These are phyloP conservation scores for Boletus sp. DNA, from an alignment of 768 basidiomycete species.

Conservation along the genomic window DNA sequence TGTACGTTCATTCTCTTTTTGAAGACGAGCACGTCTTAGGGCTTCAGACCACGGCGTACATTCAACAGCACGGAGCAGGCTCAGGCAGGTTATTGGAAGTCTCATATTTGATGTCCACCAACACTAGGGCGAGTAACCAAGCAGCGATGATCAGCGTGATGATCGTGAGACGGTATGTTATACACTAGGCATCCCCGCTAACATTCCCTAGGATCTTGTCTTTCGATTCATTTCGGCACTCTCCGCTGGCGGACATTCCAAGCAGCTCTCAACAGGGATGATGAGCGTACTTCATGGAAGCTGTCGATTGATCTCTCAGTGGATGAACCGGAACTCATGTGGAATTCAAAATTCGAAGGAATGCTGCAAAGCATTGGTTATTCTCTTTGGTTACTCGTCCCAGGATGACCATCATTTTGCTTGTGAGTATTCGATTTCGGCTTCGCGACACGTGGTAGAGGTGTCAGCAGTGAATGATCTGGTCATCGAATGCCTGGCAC, in stretches of 20 bases:
- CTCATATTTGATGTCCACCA: background rate
- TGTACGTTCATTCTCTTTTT: constrained; percentile 34
- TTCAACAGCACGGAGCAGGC: constrained; percentile 37
- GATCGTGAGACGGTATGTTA: constrained; percentile 18
- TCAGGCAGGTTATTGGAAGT: background rate
- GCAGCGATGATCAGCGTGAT: constrained; percentile 24
- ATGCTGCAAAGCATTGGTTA: constrained; percentile 28
- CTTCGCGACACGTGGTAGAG: background rate
- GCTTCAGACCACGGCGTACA: constrained; percentile 50
- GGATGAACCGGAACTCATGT: constrained; percentile 20
- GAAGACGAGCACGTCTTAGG: background rate
- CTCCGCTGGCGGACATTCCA: constrained; percentile 8
- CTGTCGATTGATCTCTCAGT: constrained; percentile 22
- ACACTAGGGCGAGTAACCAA: background rate
- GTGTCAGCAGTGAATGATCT: constrained; percentile 15
- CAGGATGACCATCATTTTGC: constrained; percentile 16
- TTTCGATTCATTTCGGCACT: constrained; percentile 24
- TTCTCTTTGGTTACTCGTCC: constrained; percentile 24
- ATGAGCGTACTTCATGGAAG: constrained; percentile 16
- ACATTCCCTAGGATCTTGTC: constrained; percentile 17
- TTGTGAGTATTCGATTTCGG: constrained; percentile 12
- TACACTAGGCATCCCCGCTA: background rate
- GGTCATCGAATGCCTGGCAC: constrained; percentile 19
- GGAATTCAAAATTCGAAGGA: constrained; percentile 28
- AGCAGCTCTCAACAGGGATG: constrained; percentile 16